These are phyloP conservation scores for Aquanectria penicillioides DNA, from an alignment of 2,329 filamentous ascomycete species.

Conservation along the genomic window DNA sequence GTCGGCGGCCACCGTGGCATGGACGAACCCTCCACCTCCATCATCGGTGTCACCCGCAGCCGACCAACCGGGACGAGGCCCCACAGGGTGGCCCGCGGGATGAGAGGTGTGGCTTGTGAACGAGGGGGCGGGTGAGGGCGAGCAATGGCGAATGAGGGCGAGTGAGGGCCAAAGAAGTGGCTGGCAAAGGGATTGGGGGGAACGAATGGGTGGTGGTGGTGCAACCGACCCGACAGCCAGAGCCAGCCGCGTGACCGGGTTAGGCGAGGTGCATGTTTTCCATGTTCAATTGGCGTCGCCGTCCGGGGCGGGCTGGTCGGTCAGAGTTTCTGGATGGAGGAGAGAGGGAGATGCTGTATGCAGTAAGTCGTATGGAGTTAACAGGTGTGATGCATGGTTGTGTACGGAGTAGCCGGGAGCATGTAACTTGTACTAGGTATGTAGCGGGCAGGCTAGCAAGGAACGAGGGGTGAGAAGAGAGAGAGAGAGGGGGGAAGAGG, in stretches of 20 bases:
- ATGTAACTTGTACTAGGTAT: too few relatives aligned
- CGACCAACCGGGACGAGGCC: constrained; percentile 16
- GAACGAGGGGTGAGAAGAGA: too few relatives aligned
- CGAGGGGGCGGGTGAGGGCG: background rate
- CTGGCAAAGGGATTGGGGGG: background rate
- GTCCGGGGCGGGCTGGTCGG: constrained; percentile 2
- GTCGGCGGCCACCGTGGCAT: background rate
- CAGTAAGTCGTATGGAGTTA: constrained; percentile 12
- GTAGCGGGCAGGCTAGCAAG: too few relatives aligned
- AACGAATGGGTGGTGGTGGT: background rate
- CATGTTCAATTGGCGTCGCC: constrained; percentile 13
- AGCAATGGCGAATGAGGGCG: background rate
- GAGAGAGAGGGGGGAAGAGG: too few relatives aligned
- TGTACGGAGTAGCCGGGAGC: too few relatives aligned
- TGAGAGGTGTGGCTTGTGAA: constrained; percentile 11
- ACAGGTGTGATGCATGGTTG: too few relatives aligned
- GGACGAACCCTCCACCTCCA: background rate
- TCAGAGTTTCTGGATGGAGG: background rate
- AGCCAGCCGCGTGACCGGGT: constrained; percentile 10
- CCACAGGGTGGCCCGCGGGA: background rate
- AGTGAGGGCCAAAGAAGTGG: constrained; percentile 10
- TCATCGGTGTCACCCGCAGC: constrained; percentile 13
- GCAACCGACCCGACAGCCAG: background rate
- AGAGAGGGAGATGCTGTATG: background rate
- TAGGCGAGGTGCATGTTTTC: constrained; percentile 15